Base-by-base conservation (phyloP, 225 moss, liverwort and hornwort genomes). In the Marchantia paleacea region DNA sequence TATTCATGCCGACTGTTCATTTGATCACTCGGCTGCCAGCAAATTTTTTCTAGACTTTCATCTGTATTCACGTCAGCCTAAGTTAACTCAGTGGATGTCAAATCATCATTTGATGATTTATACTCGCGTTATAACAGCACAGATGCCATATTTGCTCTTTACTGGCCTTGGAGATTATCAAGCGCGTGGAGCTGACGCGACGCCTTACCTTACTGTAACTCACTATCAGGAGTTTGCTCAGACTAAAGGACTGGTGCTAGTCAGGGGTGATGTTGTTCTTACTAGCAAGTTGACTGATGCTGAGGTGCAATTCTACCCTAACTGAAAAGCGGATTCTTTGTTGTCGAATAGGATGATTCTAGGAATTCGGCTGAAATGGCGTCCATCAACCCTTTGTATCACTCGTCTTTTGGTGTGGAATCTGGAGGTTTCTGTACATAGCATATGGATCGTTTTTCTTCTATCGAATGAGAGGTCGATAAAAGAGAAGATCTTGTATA, bases 91-190 rank as follows among this genome's bases (percentile, higher is more conserved):
- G 30, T 39, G 31, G 60, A 30, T 28, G 8, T 54, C 24, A 24
- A 39, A 39, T 39, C 39, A 2, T 39, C 39, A 5, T 39, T 39
- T 39, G 39, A 39, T 39, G 39, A 39, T 39, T 2, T 13, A 54
- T 9, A 16, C 74, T 29, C 55, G 28, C 55, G 15, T 55, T 28
- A 28, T 54, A 54, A 15, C 94, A 96, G 96, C 94, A 67, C 97
- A 97, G 90, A 90, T 95, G 91, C 97, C 97, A 28, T 85, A 92
- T 31, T 81, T 97, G 88, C 97, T 97, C 65, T 97, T 97, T 79
- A 97, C 97, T n/a, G 85, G 93, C 80, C 90, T 97, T 81, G 90
- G 89, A 81, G 97, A 95, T 78, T 97, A 93, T 83, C 86, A 89
- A 81, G 90, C 82, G 15, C 90, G 97, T 78, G 97, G 97, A 72